Base-by-base conservation (phyloP, 2,329 filamentous ascomycete genomes). In the Tolypocladium ovalisporum region DNA sequence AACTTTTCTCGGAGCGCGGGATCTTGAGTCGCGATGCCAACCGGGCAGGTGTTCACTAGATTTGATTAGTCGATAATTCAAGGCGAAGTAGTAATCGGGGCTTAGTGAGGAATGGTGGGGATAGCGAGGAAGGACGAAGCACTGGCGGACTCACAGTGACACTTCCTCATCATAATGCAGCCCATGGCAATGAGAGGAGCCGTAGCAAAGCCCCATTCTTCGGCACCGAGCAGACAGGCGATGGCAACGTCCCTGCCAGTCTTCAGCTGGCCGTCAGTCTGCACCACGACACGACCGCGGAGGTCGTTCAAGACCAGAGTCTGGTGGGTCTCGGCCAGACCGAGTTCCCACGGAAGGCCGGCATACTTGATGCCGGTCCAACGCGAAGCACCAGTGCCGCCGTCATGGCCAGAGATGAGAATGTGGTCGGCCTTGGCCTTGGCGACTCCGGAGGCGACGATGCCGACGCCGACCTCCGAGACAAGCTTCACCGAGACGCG, bases 361-460 rank as follows among this genome's bases (percentile, higher is more conserved):
- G 92, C 93, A 71, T 97, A 96, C 75, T 97, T 97, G 84, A 96
- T 97, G 79, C 93, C 93, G 68, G 93, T 97, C 93, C 93, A 97
- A 73, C 93, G 82, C 55, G 92, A 97, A 60, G 93, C 93, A 79
- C 93, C 93, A 60, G 93, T 97, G 72, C 93, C 93, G 79, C 93
- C 93, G 68, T 97, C 93, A 69, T 97, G 93, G 64, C 93, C 93
- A 62, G 93, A 96, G 67, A 97, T 97, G 67, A 97, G 76, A 63
- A 97, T 96, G 75, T 97, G 92, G 67, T 97, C 92, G 60, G 92
- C 91, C 79, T 96, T 96, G 56, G 93, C 93, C 78, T 97, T 97
- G 57, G 93, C 93, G 54, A 97, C 93, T 84, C 93, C 93, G 59
- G 93, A 96, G 54, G 93, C 93, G 62, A 97, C 93, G 64, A 97